Conservation (phyloP, 2,329 filamentous ascomycete species). For the Knufia petricola region DNA sequence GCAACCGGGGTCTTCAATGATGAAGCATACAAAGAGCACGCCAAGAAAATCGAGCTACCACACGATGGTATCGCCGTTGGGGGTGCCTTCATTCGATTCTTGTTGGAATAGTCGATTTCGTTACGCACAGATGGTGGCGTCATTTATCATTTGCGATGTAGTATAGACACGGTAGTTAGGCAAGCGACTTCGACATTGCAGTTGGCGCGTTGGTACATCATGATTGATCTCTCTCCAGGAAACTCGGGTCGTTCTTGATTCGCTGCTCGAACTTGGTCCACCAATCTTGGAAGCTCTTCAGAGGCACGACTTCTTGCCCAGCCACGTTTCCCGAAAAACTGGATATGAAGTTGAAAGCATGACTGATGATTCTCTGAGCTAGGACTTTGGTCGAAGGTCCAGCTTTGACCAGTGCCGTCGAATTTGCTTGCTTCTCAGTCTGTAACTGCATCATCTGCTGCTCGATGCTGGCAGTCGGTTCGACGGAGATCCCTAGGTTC, state of each 20-base stretch:
- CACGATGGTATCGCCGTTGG: conserved; percentile 76
- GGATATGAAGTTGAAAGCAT: conserved; percentile 92
- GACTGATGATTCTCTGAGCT: conserved; percentile 88
- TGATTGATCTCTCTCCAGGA: conserved; percentile 63
- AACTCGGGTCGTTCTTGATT: conserved; percentile 75
- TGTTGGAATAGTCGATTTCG: conserved; percentile 45
- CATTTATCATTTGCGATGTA: not conserved
- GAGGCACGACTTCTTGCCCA: conserved; percentile 77
- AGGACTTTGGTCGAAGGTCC: conserved; percentile 59
- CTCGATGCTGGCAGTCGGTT: conserved; percentile 63
- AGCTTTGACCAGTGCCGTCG: conserved; percentile 26
- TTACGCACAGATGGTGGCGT: not conserved
- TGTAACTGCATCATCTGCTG: conserved; percentile 55
- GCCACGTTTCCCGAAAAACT: conserved; percentile 63
- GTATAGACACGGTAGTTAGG: not conserved
- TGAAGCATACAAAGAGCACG: conserved; percentile 57
- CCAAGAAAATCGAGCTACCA: conserved; percentile 52
- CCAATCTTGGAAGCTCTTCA: conserved; percentile 94
- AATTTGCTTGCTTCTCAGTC: conserved; percentile 24
- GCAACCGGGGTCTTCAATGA: conserved; percentile 60
- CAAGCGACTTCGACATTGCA: not conserved
- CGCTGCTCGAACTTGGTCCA: conserved; percentile 92
- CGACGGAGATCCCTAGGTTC: conserved; percentile 67
- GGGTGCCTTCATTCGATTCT: conserved; percentile 64
- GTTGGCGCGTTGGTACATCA: conserved; percentile 11